Base-by-base conservation (phyloP, 2,329 filamentous ascomycete species). In the Penicillium sp. region DNA sequence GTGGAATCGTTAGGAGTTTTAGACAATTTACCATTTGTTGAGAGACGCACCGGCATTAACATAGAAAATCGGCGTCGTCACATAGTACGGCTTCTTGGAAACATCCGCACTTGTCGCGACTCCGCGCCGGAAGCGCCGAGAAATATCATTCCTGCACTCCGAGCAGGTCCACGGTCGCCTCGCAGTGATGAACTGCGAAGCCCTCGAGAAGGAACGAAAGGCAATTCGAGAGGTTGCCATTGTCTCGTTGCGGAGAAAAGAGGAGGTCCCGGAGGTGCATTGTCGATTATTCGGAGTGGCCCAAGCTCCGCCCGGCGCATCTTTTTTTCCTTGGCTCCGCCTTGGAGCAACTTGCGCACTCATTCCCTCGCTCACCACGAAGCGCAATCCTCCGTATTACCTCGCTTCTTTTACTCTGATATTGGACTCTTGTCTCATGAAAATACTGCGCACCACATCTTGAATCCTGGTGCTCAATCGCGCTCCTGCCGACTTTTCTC, bases 31-130 rank as follows among this genome's bases (percentile, higher is more conserved):
- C 8, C 33, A 35, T 51, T 35, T 6, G 48, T 40, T 13, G 25
- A 30, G n/a, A 22, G 30, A 19, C 81, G 68, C 80, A 93, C 92
- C 88, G 58, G 93, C 92, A 85, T 99, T 99, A 80, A 99, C 95
- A 78, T 99, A 99, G 82, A 98, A 99, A 60, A 99, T 99, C 2
- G 95, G 95, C 8, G 93, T 96, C 5, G 95, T 98, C 71, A 97
- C 84, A 82, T 98, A 99, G 81, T 89, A 97, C 8, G 94, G 93
- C 80, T 98, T 98, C 62, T 79, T 76, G 3, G 66, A 57, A 42
- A 57, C 59, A 52, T 59, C 60, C 51, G 74, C 58, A 19, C 65
- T 66, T 43, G 74, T 73, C 63, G 74, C 72, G 63, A 72, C 68
- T 58, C 68, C 67, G 58, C 73, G 70, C 37, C 67, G 70, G 59